Evolutionary conservation across 805 yeast genomes (phyloP), one percentile per base, ranked within the genome.

Genomic region (Brettanomyces custersianus): DNA sequence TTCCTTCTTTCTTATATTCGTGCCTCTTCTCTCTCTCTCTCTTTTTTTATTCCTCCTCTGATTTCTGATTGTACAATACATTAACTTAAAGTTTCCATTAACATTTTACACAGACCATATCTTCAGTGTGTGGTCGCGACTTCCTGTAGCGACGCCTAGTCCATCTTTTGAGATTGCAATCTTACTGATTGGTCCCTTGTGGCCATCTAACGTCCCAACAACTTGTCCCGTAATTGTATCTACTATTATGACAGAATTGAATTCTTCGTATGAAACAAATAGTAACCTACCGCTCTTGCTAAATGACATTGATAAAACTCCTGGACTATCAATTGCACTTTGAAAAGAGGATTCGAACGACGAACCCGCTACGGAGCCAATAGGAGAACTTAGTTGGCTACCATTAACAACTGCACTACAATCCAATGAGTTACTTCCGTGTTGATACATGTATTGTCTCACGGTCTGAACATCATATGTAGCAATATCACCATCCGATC

Each of bases 91-190:
- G 13, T n/a, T 11, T 25, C 28, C n/a, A 20, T 35, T n/a, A 15
- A 13, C 25, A n/a, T n/a, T n/a, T n/a, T 35, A 51, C 6, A 39
- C 40, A 5, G 72, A 59, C 87, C 88, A 82, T 2, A 82, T 61
- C 45, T 72, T 74, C 45, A 81, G 68, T 2, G 88, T 75, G 6
- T 77, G 58, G 51, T 85, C 95, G 82, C 94, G 80, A 1, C 90
- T 80, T 1, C 83, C 80, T 2, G 95, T 82, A 38, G 80, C 77
- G 8, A 87, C 67, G 0, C 80, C 87, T 17, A 72, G 51, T 0
- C 96, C 95, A 55, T 85, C 84, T 0, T 77, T 77, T 43, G 87
- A 72, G 1, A 78, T 68, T 26, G 65, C 61, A 3, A 87, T 80
- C 45, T 74, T 74, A 34, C 77, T 74, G 8, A 82, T 69, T 32